Percentiles rank a stretch among this genome's conserved stretches.
Conservation (phyloP, 139 green algal species). For the Haematococcus sp. region DNA sequence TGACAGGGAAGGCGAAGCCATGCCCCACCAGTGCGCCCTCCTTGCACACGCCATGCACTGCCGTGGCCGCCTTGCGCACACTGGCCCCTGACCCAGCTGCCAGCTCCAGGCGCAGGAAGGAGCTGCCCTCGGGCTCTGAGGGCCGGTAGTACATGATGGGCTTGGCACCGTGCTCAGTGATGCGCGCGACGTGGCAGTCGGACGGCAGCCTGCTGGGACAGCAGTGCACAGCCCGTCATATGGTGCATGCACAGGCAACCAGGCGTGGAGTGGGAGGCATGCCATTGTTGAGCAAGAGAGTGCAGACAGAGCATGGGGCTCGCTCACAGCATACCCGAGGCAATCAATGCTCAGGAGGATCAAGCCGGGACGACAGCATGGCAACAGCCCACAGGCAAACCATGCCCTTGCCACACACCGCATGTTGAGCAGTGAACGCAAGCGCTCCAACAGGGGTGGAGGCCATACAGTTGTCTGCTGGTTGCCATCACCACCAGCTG, state of each 20-base stretch:
- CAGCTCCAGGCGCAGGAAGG: constrained; percentile 33
- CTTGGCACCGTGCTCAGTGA: constrained; percentile 26
- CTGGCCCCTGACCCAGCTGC: constrained; percentile 12
- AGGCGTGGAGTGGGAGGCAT: background rate
- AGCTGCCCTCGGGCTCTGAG: constrained; percentile 16
- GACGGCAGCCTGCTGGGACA: constrained; percentile 33
- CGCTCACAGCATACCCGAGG: no score
- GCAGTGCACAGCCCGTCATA: background rate
- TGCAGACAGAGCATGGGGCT: no score
- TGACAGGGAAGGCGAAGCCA: background rate
- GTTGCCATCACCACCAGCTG: no score
- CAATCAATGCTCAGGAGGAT: no score
- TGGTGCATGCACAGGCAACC: background rate
- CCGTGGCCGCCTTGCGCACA: constrained; percentile 21
- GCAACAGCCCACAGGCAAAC: no score
- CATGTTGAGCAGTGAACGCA: no score
- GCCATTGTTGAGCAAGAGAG: no score
- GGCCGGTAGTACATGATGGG: constrained; percentile 73
- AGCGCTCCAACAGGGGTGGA: no score
- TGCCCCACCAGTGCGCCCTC: constrained; percentile 6
- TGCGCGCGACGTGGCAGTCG: constrained; percentile 25
- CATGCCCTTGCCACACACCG: no score
- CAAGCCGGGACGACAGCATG: no score
- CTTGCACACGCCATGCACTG: constrained; percentile 15
- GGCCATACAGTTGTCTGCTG: no score